Conservation (phyloP, 1,284 basidiomycete genomes). For the Sanguinoderma infundibulare region DNA sequence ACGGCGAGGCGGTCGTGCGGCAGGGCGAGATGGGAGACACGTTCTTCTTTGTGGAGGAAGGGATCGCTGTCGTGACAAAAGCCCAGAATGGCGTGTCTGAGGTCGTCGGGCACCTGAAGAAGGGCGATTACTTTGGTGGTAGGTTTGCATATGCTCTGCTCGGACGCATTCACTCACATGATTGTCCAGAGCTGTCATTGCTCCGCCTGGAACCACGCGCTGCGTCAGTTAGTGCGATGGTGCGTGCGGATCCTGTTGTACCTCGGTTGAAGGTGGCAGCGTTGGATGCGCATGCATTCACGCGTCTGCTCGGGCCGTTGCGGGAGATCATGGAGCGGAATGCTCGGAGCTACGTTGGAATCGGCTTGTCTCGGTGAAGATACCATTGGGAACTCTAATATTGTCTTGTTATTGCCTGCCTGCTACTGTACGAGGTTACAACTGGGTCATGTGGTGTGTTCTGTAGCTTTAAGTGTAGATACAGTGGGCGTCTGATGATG, state of each 20-base stretch:
- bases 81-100: constrained; percentile 62
- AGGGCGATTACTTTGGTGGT: constrained; percentile 99
- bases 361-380: constrained; percentile 23
- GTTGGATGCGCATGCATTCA: constrained; percentile 93
- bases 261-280: constrained; percentile 90
- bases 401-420: constrained; percentile 1
- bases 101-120: constrained; percentile 75
- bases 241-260: constrained; percentile 50
- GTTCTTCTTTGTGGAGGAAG: constrained; percentile 97
- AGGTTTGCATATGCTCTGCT: constrained; percentile 33
- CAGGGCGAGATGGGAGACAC: constrained; percentile 97
- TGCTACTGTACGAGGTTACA: constrained; percentile 1
- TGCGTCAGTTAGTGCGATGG: constrained; percentile 88
- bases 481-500: background rate
- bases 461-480: constrained; percentile 17
- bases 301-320: constrained; percentile 89
- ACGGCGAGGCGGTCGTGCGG: constrained; percentile 86
- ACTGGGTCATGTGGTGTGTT: constrained; percentile 9
- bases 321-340: constrained; percentile 89
- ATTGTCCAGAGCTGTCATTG: constrained; percentile 74
- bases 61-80: constrained; percentile 89
- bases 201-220: constrained; percentile 88
- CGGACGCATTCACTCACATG: background rate
- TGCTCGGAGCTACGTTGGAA: constrained; percentile 62
- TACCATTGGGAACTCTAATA: background rate